Percentiles rank a stretch among this genome's conserved stretches.
These are phyloP conservation scores for Protea cynaroides DNA, from an alignment of 164 flowering plant genomes.

Conservation along the genomic window DNA sequence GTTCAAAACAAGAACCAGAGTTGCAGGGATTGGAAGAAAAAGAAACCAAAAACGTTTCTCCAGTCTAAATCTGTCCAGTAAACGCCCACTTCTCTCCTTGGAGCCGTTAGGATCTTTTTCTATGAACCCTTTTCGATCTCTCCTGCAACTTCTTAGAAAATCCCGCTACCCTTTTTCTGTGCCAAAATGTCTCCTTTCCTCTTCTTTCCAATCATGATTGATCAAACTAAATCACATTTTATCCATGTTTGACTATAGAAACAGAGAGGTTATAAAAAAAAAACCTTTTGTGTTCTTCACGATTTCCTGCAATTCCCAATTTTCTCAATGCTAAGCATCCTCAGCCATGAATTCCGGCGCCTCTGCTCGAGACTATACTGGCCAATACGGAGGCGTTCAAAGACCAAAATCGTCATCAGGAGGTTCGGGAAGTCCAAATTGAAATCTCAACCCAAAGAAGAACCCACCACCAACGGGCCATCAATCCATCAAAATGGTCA, in stretches of 20 bases:
- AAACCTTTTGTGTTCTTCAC: neutral
- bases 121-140: neutral
- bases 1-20: conserved; percentile 14
- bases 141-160: neutral
- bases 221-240: no score
- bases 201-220: no score
- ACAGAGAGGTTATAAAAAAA: no score
- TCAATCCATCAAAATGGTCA: conserved; percentile 14
- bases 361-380: conserved; percentile 47
- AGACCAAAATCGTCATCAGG: conserved; percentile 49
- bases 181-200: no score
- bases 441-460: conserved; percentile 19
- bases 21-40: conserved; percentile 17
- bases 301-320: conserved; percentile 6
- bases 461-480: conserved; percentile 9
- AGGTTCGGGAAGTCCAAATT: conserved; percentile 38
- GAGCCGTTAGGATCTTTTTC: conserved; percentile 16
- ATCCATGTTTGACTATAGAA: no score
- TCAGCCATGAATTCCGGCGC: conserved; percentile 37
- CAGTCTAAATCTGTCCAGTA: conserved; percentile 12
- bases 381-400: conserved; percentile 37
- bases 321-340: conserved; percentile 29
- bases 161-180: no score
- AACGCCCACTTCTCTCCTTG: conserved; percentile 6
- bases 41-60: no score